These are phyloP conservation scores for Xenoacremonium recifei DNA, from an alignment of 2,329 filamentous ascomycete genomes.

Conservation along the genomic window DNA sequence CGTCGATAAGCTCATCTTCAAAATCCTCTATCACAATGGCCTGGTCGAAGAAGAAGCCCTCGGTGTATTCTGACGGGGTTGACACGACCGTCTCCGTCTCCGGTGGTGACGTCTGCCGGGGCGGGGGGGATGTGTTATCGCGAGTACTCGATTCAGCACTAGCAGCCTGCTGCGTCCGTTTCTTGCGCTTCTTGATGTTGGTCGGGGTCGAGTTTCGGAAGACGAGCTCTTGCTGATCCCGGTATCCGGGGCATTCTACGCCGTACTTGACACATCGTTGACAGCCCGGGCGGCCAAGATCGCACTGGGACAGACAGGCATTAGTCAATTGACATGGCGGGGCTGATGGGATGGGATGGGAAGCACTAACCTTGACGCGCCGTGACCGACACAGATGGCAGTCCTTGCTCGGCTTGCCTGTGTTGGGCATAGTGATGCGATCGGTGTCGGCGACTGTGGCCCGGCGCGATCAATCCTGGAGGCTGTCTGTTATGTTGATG, in stretches of 20 bases:
- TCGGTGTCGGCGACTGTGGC: too few species aligned
- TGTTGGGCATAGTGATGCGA: conserved; percentile 36
- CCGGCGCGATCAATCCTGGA: too few species aligned
- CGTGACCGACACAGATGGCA: conserved; percentile 40
- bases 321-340: conserved; percentile 1
- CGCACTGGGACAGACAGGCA: conserved; percentile 32
- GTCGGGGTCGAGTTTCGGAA: conserved; percentile 35
- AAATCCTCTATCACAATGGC: background rate
- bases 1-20: conserved; percentile 4
- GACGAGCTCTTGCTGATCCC: conserved; percentile 38
- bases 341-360: background rate
- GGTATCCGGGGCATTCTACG: conserved; percentile 37
- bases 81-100: conserved; percentile 7
- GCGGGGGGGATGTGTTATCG: background rate
- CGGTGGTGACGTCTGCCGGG: conserved; percentile 5
- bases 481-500: background rate
- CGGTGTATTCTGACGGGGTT: conserved; percentile 8
- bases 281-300: conserved; percentile 38
- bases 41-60: conserved; percentile 8
- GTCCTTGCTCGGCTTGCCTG: conserved; percentile 39
- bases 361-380: conserved; percentile 38
- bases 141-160: conserved; percentile 6
- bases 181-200: conserved; percentile 30
- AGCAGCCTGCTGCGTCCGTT: conserved; percentile 16
- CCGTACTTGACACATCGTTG: conserved; percentile 42